These are phyloP conservation scores for Desmodesmus armatus DNA, from an alignment of 139 green algal species.

Conservation along the genomic window DNA sequence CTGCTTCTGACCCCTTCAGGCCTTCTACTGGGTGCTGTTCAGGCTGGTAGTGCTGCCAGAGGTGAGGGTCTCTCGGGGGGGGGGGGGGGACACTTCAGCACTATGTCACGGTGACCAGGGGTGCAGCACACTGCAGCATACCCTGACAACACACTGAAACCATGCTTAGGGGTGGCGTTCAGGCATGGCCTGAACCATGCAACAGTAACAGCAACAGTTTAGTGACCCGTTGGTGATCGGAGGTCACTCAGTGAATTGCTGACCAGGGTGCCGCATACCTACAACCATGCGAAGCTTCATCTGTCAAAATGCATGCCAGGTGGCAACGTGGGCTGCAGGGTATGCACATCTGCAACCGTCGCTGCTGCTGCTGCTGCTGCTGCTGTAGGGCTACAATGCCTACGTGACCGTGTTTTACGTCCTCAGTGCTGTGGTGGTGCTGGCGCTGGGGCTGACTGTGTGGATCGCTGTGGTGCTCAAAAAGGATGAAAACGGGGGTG, in stretches of 20 bases:
- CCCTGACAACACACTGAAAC: too few species aligned
- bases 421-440: slow-evolving; percentile 10
- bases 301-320: too few species aligned
- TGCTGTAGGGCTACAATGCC: slow-evolving; percentile 33
- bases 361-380: not conserved
- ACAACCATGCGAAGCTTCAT: not conserved
- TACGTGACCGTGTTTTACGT: slow-evolving; percentile 42
- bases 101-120: not conserved
- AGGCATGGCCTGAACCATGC: too few species aligned
- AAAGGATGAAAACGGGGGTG: slow-evolving; percentile 19
- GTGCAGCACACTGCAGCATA: not conserved
- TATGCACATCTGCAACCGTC: not conserved
- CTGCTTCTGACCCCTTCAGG: not conserved
- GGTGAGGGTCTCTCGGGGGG: not conserved
- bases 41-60: slow-evolving; percentile 13
- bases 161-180: too few species aligned
- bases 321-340: too few species aligned
- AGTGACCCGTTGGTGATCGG: too few species aligned
- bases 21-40: slow-evolving; percentile 34
- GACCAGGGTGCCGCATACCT: too few species aligned
- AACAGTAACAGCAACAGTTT: too few species aligned
- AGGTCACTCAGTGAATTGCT: too few species aligned
- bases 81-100: not conserved
- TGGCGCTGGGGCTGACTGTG: not conserved
- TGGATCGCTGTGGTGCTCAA: slow-evolving; percentile 24